phyloP scores from a whole-genome alignment of 257 asterid species.

The Forsythia viridissima region DNA sequence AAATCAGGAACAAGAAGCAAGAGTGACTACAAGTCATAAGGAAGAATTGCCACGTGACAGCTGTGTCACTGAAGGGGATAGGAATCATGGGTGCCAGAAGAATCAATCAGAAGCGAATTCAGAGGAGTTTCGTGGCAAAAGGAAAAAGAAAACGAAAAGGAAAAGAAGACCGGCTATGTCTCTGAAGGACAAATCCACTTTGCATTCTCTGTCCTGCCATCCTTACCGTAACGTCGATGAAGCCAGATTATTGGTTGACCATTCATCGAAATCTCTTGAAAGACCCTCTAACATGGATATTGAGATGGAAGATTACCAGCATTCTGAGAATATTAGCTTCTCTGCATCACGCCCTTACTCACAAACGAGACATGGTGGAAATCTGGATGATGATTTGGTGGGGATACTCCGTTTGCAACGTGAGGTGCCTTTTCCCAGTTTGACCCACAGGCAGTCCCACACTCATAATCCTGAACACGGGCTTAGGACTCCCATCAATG shows the following conservation, averaged over 20 bases:
- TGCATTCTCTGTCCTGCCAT: constrained; percentile 22
- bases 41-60: constrained; percentile 19
- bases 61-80: constrained; percentile 28
- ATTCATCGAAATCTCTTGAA: constrained; percentile 24
- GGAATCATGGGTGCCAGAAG: constrained; percentile 19
- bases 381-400: constrained; percentile 24
- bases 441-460: constrained; percentile 27
- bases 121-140: constrained; percentile 24
- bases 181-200: constrained; percentile 25
- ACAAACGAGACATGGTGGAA: constrained; percentile 25
- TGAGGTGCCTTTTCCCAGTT: constrained; percentile 32
- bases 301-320: constrained; percentile 35
- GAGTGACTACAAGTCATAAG: constrained; percentile 23
- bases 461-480: constrained; percentile 32
- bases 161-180: constrained; percentile 20
- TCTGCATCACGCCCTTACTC: constrained; percentile 27
- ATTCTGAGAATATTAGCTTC: constrained; percentile 15
- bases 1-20: constrained; percentile 25
- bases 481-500: constrained; percentile 2
- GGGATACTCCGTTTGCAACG: constrained; percentile 31
- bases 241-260: constrained; percentile 12
- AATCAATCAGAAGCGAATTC: constrained; percentile 18
- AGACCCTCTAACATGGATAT: constrained; percentile 23
- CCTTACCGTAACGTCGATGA: constrained; percentile 22
- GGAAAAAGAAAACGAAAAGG: constrained; percentile 11